These are phyloP conservation scores for Cavenderia fasciculata DNA, from an alignment of 78 protist genomes.

Conservation along the genomic window DNA sequence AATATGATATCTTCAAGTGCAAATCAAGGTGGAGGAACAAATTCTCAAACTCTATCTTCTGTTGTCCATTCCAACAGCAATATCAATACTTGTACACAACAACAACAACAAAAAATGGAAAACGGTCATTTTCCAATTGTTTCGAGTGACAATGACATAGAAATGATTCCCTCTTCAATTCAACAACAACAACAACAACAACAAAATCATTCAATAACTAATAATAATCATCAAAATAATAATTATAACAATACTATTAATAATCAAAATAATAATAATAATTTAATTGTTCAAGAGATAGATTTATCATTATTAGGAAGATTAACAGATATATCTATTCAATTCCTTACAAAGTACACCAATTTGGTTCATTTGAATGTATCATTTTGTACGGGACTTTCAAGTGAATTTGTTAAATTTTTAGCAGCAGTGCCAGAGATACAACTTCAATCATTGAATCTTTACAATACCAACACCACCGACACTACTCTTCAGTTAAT, in stretches of 20 bases:
- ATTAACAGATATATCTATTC: slow-evolving; percentile 9
- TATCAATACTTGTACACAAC: too few species aligned
- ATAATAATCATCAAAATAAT: neutral
- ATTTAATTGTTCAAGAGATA: neutral
- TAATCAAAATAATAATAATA: neutral
- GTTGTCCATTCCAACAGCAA: too few species aligned
- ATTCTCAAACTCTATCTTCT: too few species aligned
- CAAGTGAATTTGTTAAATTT: neutral
- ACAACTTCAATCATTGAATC: slow-evolving; percentile 22
- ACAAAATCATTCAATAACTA: neutral
- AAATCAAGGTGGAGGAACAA: too few species aligned
- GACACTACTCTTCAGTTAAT: slow-evolving; percentile 19
- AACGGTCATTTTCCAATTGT: too few species aligned
- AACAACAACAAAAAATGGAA: too few species aligned
- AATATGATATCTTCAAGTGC: too few species aligned
- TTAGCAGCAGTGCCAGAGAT: neutral
- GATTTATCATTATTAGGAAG: slow-evolving; percentile 33
- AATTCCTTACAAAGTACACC: slow-evolving; percentile 1
- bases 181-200: neutral
- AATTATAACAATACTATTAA: neutral
- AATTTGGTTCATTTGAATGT: slow-evolving; percentile 25
- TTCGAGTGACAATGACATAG: too few species aligned
- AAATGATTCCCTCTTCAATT: neutral
- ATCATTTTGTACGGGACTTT: slow-evolving; percentile 8
- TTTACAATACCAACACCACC: slow-evolving; percentile 35